Evolutionary conservation across 164 flowering plant species (phyloP).

Genomic region (Sextonia rubra): DNA sequence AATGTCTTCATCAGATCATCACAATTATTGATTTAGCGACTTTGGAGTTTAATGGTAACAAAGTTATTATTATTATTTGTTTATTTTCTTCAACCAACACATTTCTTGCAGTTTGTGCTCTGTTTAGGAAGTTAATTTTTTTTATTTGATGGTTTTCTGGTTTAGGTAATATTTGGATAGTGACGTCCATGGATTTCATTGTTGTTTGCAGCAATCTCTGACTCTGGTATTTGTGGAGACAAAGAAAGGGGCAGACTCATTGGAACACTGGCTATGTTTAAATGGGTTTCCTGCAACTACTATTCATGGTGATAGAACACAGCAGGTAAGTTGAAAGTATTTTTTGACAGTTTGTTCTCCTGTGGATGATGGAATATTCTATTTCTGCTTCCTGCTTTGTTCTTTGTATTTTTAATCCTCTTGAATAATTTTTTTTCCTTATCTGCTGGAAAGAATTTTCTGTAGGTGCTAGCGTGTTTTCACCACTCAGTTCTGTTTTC

Average conservation of each 20-base stretch:
- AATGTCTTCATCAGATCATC: no score
- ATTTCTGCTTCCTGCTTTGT: neutral
- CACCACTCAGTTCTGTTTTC: no score
- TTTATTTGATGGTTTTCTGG: neutral
- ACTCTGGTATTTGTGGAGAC: slow-evolving; percentile 65
- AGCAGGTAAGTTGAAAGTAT: slow-evolving; percentile 30
- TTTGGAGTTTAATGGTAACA: no score
- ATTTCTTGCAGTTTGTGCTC: no score
- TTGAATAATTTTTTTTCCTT: no score
- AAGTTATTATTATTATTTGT: no score
- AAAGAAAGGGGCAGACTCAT: slow-evolving; percentile 51
- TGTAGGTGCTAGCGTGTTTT: no score
- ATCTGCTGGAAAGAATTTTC: no score
- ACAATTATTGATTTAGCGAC: no score
- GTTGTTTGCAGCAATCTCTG: slow-evolving; percentile 38
- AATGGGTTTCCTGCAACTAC: slow-evolving; percentile 54
- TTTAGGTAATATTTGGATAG: neutral
- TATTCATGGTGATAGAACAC: slow-evolving; percentile 64
- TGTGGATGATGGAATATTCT: neutral
- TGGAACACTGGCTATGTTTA: slow-evolving; percentile 42
- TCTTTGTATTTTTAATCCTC: no score
- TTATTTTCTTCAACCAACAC: no score
- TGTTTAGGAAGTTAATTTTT: neutral
- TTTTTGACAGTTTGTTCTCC: neutral
- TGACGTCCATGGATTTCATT: neutral